Evolutionary conservation across 2,329 filamentous ascomycete genomes (phyloP), one percentile per base, ranked within the genome.

Genomic region (Aspergillaceae sp.): DNA sequence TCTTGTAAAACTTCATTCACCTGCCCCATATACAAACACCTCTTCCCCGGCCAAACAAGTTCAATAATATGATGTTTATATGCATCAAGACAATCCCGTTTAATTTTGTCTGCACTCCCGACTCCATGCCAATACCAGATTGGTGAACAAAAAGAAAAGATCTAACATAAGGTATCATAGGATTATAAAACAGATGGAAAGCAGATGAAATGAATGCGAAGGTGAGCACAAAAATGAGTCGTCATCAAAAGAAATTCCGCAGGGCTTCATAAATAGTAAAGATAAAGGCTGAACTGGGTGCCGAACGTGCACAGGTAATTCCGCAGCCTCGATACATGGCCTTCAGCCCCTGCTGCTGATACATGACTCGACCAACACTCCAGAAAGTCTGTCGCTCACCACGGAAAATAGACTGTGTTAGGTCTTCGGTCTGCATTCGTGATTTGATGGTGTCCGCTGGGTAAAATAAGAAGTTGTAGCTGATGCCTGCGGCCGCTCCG

Each of bases 371-470:
- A 0, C 83, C 81, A 49, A 94, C 88, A 34, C 76, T 72, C 70
- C 76, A 78, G 60, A 98, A 97, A 0, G 81, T 83, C 37, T 77
- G 78, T 44, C 77, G 76, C 46, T 71, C 68, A 2, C 72, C 72
- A 26, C 73, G 19, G 19, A 19, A 19, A 19, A 19, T 19, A 19
- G 19, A 44, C 28, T 46, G 55, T 0, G 59, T 59, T 38, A 87
- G 73, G 4, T 89, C 84, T 44, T 85, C 78, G 0, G 92, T 98
- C 70, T 98, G 92, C 83, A 98, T 95, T 41, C 91, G 82, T 11
- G 87, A 94, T 71, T 98, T 98, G 73, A 98, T 85, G 0, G 92
- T 98, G 65, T 98, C 92, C 42, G 92, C 92, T 0, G 92, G 92
- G 65, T 92, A 98, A 74, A 97, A 96, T 26, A 94, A 72, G 63